Conservation (phyloP, 805 yeast genomes). For the Candida xiaguanensis region DNA sequence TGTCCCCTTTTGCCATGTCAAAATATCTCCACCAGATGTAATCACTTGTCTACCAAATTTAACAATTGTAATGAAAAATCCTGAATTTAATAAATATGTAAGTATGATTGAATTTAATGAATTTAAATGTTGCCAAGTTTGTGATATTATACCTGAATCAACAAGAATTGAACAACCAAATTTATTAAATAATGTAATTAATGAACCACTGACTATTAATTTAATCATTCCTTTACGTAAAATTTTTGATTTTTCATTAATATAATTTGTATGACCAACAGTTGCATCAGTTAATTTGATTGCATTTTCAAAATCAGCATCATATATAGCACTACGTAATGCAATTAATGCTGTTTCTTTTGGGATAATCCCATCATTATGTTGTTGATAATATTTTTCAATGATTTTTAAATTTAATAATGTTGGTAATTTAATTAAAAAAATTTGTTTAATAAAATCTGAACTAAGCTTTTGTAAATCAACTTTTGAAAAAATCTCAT, state of each 20-base stretch:
- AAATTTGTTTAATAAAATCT: constrained; percentile 23
- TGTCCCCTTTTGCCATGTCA: constrained; percentile 64
- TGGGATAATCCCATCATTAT: constrained; percentile 23
- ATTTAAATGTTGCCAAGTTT: constrained; percentile 33
- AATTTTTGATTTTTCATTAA: constrained; percentile 27
- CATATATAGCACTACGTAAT: constrained; percentile 53
- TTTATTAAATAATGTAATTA: constrained; percentile 35
- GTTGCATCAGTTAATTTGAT: constrained; percentile 57
- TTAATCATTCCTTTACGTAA: constrained; percentile 27
- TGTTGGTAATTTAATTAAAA: constrained; percentile 32
- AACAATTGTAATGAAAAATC: constrained; percentile 40
- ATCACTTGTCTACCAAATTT: constrained; percentile 36
- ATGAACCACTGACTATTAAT: constrained; percentile 29
- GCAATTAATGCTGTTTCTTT: constrained; percentile 54
- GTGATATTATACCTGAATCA: constrained; percentile 37
- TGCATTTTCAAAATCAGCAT: constrained; percentile 56
- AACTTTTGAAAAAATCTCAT: constrained; percentile 7
- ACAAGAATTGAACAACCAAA: constrained; percentile 39
- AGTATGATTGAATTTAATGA: constrained; percentile 46
- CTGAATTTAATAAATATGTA: constrained; percentile 37
- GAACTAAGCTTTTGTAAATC: constrained; percentile 16
- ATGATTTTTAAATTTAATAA: constrained; percentile 26
- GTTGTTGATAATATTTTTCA: constrained; percentile 20
- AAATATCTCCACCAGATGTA: constrained; percentile 45
- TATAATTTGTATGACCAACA: constrained; percentile 53